phyloP scores from a whole-genome alignment of 495 filamentous ascomycete species.

The Hyaloscypha finlandica region DNA sequence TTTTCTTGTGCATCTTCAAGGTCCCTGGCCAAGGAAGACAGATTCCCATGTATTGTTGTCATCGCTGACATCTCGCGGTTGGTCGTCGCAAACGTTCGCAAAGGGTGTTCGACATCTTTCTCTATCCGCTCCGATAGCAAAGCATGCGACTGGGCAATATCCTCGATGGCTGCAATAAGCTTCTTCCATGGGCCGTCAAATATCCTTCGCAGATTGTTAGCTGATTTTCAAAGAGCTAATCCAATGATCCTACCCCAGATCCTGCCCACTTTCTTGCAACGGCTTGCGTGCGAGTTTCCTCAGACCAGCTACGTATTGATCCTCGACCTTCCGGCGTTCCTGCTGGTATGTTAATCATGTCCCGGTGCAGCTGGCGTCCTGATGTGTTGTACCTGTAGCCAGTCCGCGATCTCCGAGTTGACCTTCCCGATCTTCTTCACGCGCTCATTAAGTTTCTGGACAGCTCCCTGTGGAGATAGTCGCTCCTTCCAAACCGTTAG shows the following conservation, averaged over 20 bases:
- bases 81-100: conserved; percentile 69
- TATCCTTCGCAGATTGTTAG: conserved; percentile 56
- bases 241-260: conserved; percentile 71
- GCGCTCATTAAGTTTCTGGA: conserved; percentile 81
- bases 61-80: conserved; percentile 86
- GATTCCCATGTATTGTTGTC: conserved; percentile 77
- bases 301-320: conserved; percentile 82
- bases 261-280: conserved; percentile 70
- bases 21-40: conserved; percentile 78
- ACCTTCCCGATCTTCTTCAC: conserved; percentile 82
- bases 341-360: conserved; percentile 25
- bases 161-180: conserved; percentile 77
- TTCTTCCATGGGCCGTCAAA: conserved; percentile 93
- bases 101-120: conserved; percentile 82
- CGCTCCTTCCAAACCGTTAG: conserved; percentile 58
- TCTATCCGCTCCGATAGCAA: conserved; percentile 83
- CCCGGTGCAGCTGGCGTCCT: conserved; percentile 19
- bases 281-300: conserved; percentile 73
- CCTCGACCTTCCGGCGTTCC: conserved; percentile 94
- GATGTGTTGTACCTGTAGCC: conserved; percentile 75
- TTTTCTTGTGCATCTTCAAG: conserved; percentile 84
- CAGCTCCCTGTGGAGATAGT: conserved; percentile 83
- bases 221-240: conserved; percentile 19
- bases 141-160: conserved; percentile 82
- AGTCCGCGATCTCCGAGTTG: conserved; percentile 93